phyloP scores from a whole-genome alignment of 176 grass and related monocot species.

The Oryza glaberrima region DNA sequence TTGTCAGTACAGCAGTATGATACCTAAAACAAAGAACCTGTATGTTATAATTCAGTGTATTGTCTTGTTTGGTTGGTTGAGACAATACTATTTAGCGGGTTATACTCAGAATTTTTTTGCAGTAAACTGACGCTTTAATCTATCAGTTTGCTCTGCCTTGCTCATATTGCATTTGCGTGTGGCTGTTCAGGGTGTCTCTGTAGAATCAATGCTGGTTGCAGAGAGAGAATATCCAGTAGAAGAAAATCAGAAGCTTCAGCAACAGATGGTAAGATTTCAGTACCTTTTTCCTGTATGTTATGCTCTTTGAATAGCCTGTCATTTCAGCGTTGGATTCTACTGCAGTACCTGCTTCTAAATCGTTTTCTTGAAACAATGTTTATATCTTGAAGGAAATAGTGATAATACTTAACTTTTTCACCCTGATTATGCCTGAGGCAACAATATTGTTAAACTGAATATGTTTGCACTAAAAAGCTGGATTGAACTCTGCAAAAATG shows the following conservation, averaged over 20 bases:
- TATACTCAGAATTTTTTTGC: not conserved
- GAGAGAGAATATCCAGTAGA: slow-evolving; percentile 51
- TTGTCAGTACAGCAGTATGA: not conserved
- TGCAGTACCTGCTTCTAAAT: not conserved
- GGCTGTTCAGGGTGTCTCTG: slow-evolving; percentile 41
- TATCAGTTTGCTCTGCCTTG: not conserved
- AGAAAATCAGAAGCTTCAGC: slow-evolving; percentile 52
- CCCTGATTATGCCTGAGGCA: not conserved
- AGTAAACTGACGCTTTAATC: not conserved
- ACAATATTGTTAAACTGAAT: not conserved
- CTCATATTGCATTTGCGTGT: not conserved
- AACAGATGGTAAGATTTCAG: slow-evolving; percentile 55
- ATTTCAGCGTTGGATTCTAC: not conserved
- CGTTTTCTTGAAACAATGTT: not conserved
- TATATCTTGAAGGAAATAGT: not conserved
- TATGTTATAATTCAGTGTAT: not conserved
- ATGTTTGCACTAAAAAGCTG: not conserved
- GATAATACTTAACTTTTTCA: not conserved
- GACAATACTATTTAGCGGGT: not conserved
- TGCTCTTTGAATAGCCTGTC: not conserved
- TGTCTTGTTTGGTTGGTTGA: not conserved
- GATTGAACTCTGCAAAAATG: not conserved
- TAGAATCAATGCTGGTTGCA: slow-evolving; percentile 36
- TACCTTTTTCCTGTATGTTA: not conserved
- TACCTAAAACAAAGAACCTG: not conserved